Evolutionary conservation across 1,139 yeast genomes (phyloP), one percentile per base, ranked within the genome.

Genomic region (Lodderomyces elongisporus): DNA sequence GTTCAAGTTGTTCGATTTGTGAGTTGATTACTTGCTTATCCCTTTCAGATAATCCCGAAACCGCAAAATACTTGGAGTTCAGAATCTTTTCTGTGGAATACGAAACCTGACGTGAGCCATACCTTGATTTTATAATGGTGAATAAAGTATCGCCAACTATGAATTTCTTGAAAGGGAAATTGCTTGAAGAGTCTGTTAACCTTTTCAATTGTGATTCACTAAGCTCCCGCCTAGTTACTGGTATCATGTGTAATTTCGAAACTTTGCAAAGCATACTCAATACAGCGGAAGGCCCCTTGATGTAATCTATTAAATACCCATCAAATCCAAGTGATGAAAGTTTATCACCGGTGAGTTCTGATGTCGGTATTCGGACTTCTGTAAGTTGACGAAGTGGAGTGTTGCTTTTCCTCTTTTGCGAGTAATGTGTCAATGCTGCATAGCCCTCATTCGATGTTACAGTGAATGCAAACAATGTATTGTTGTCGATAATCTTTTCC

Each of bases 211-310:
- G 74, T 2, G 49, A 44, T 6, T 59, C 58, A 5, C 64, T 46
- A 28, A 79, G 51, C 3, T 68, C 69, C 10, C 52, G 52, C 12
- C 60, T 56, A 0, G 83, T 52, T 5, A 80, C 79, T 0, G 96
- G 96, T 24, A 85, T 74, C 31, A 62, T 57, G 42, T 84, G 76
- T 17, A 88, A 57, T 28, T 63, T 66, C 10, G 74, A 62, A 20
- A 70, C 68, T 40, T 74, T 79, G 45, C 83, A 78, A 31, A 91
- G 65, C 87, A 85, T 85, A 35, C 71, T 67, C 31, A 87, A 52
- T 1, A 91, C 95, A n/a, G 74, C 72, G 7, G 57, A 52, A 1
- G 96, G 95, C 0, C 96, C 98, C 1, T 61, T 58, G 2, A 91
- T 50, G 41, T 76, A 76, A 47, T 91, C 96, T 1, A 76, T 58